Conservation (phyloP, 176 grass and related monocot genomes). For the Saccharum officinarum region DNA sequence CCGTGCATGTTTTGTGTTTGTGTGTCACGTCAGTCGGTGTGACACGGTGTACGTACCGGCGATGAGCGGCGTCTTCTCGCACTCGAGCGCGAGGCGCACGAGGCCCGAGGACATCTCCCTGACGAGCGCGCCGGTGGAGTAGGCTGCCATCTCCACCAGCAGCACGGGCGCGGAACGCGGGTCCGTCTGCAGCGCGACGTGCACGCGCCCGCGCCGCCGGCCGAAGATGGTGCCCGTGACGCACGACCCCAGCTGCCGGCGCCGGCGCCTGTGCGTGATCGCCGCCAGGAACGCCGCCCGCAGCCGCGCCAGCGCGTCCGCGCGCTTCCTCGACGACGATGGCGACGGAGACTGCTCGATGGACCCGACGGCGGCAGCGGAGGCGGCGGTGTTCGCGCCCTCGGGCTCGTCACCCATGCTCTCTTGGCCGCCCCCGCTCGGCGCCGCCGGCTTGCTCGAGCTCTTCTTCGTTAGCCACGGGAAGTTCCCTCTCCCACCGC, state of each 20-base stretch:
- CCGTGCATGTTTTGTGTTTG: not conserved
- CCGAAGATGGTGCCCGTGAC: conserved; percentile 97
- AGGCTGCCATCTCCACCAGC: conserved; percentile 79
- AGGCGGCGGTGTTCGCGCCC: not conserved
- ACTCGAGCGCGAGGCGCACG: conserved; percentile 90
- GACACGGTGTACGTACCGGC: conserved; percentile 26
- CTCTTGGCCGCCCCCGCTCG: not conserved
- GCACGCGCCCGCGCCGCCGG: conserved; percentile 66
- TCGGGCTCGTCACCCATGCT: conserved; percentile 26
- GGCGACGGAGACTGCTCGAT: conserved; percentile 8
- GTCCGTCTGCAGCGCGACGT: conserved; percentile 81
- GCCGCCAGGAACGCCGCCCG: conserved; percentile 65
- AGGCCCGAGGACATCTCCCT: conserved; percentile 96
- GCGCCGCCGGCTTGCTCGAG: conserved; percentile 27
- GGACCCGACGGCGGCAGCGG: not conserved
- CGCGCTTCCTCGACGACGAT: conserved; percentile 42
- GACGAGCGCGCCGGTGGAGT: conserved; percentile 77
- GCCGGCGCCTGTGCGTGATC: conserved; percentile 49
- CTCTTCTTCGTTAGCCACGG: conserved; percentile 48
- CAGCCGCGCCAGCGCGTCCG: conserved; percentile 54
- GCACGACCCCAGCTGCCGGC: conserved; percentile 58
- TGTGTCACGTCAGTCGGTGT: not conserved
- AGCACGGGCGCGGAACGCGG: conserved; percentile 70
- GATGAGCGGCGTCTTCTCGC: conserved; percentile 43
- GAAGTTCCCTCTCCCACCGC: conserved; percentile 28